Evolutionary conservation across 257 asterid genomes (phyloP).

Genomic region (Solanum chilense): DNA sequence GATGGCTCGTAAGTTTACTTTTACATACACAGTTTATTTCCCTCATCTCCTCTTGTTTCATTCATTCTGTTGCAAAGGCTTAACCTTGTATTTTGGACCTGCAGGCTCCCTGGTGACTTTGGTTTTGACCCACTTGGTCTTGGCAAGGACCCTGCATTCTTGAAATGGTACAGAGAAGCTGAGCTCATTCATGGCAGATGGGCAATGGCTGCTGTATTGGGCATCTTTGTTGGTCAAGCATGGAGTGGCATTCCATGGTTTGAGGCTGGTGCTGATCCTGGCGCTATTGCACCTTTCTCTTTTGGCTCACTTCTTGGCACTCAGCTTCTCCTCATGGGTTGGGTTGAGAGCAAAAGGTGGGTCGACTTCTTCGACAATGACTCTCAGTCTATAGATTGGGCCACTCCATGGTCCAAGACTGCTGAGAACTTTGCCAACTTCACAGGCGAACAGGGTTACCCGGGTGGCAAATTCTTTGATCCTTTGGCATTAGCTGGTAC

Average conservation of each 20-base stretch:
- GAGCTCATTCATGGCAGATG: constrained; percentile 97
- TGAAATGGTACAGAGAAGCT: constrained; percentile 98
- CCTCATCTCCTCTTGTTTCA: neutral
- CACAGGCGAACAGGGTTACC: constrained; percentile 95
- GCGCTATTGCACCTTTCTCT: constrained; percentile 91
- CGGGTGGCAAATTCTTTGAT: constrained; percentile 91
- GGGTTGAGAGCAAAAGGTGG: constrained; percentile 99
- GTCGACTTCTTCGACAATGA: constrained; percentile 92
- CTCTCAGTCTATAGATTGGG: constrained; percentile 90
- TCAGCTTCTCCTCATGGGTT: constrained; percentile 89
- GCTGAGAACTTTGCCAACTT: constrained; percentile 75
- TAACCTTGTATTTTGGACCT: neutral
- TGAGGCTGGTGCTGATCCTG: constrained; percentile 90
- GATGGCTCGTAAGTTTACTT: constrained; percentile 88
- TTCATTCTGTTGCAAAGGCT: neutral
- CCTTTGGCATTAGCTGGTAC: constrained; percentile 70
- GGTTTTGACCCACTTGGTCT: constrained; percentile 97
- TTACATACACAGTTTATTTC: neutral
- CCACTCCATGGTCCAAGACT: constrained; percentile 91
- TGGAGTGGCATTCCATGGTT: constrained; percentile 97
- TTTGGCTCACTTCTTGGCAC: constrained; percentile 88
- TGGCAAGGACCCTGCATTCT: constrained; percentile 90
- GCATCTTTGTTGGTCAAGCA: constrained; percentile 92
- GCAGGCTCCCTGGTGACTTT: constrained; percentile 88
- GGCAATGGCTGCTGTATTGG: constrained; percentile 93